Percentiles rank a stretch among this genome's conserved stretches.
These are phyloP conservation scores for Colletotrichum brevisporum DNA, from an alignment of 2,329 filamentous ascomycete genomes.

Conservation along the genomic window DNA sequence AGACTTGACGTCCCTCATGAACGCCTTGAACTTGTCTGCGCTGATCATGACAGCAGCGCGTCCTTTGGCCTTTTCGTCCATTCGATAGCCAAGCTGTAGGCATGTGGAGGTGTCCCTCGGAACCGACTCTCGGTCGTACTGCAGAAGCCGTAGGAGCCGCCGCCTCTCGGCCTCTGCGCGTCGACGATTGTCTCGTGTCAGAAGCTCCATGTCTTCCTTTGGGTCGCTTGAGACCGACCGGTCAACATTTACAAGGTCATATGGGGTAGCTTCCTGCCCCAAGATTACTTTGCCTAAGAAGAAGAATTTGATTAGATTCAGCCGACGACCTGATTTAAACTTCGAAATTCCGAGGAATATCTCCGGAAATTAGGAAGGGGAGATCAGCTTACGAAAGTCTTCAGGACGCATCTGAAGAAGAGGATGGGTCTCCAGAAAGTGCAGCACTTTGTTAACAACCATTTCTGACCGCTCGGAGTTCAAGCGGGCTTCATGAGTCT, in stretches of 20 bases:
- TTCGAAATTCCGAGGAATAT: too few relatives aligned
- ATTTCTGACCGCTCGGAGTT: neutral
- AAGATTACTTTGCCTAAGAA: neutral
- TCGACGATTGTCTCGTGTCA: too few relatives aligned
- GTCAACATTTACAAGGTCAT: neutral
- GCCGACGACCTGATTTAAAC: too few relatives aligned
- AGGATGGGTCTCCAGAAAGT: neutral
- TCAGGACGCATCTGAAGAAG: neutral
- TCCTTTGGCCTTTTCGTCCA: neutral
- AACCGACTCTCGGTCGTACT: neutral
- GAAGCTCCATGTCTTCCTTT: neutral
- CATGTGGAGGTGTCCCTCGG: neutral
- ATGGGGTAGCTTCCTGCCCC: neutral
- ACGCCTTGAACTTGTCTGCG: neutral
- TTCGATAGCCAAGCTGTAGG: neutral
- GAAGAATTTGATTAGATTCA: neutral
- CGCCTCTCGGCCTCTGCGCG: neutral
- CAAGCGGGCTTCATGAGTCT: neutral
- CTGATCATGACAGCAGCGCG: slow-evolving; percentile 1
- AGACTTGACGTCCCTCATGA: neutral
- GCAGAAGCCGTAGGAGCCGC: neutral
- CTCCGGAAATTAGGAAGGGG: neutral
- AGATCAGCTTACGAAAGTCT: neutral
- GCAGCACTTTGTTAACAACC: neutral
- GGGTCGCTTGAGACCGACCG: neutral